These are phyloP conservation scores for Xylaria sp. DNA, from an alignment of 2,329 filamentous ascomycete genomes.

Conservation along the genomic window DNA sequence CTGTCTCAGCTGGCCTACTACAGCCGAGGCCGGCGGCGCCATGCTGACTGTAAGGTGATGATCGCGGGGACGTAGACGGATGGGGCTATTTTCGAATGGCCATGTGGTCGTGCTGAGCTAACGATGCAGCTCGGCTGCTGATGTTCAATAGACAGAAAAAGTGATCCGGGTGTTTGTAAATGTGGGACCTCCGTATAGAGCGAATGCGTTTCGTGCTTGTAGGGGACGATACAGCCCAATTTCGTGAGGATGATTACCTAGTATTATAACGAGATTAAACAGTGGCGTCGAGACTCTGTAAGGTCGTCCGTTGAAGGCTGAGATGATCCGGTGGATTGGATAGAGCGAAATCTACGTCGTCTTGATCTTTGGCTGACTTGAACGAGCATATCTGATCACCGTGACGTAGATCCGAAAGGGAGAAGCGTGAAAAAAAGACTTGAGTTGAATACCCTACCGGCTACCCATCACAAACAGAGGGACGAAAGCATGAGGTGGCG, in stretches of 20 bases:
- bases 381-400: slow-evolving; percentile 20
- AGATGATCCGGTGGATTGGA: slow-evolving; percentile 3
- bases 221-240: neutral
- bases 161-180: slow-evolving; percentile 12
- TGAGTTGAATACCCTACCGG: slow-evolving; percentile 17
- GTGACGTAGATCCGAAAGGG: slow-evolving; percentile 4
- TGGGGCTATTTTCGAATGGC: slow-evolving; percentile 35
- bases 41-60: slow-evolving; percentile 40
- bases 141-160: slow-evolving; percentile 4
- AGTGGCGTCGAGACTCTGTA: slow-evolving; percentile 4
- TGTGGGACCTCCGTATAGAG: neutral
- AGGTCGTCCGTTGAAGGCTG: neutral
- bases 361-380: slow-evolving; percentile 10
- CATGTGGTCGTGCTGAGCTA: slow-evolving; percentile 37
- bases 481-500: slow-evolving; percentile 5
- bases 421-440: slow-evolving; percentile 5
- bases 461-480: slow-evolving; percentile 1
- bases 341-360: slow-evolving; percentile 14
- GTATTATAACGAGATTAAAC: slow-evolving; percentile 15
- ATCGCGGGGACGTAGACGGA: slow-evolving; percentile 12
- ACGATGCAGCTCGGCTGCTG: slow-evolving; percentile 6
- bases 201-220: slow-evolving; percentile 3
- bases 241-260: slow-evolving; percentile 15
- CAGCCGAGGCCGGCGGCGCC: slow-evolving; percentile 55
- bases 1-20: slow-evolving; percentile 59